Evolutionary conservation across 495 filamentous ascomycete genomes (phyloP), one percentile per base, ranked within the genome.

Genomic region (Hypoxylon fuscum): DNA sequence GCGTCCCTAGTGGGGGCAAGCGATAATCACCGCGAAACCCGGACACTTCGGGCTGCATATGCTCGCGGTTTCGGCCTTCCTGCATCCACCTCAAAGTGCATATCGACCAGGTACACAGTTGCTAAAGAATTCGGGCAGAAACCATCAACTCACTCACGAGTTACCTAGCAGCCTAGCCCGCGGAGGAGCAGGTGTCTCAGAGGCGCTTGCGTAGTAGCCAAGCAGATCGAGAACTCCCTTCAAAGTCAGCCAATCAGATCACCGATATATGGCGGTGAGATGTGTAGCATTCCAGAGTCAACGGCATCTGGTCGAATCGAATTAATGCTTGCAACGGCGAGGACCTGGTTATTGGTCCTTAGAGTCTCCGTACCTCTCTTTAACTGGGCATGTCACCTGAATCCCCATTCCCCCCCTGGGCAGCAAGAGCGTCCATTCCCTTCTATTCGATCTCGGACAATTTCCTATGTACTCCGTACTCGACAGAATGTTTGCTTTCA

Each of bases 241-340:
- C 4, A 48, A 48, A 1, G 1, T 23, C 14, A 27, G 7, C 62
- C 56, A 66, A 66, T 66, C 40, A 60, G 5, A 41, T 51, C 5
- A 15, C 18, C 21, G 35, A n/a, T 60, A 56, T 42, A 50, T 66
- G 27, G 62, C 62, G 62, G 62, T 60, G 62, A 65, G 44, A 21
- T 54, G 12, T 32, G 34, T 25, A n/a, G 20, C 38, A 44, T 35
- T 42, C 17, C 42, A 35, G 25, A 25, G 5, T 51, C 41, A 29
- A 20, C 12, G 22, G 10, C 4, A 35, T 17, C 8, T 4, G 8
- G 14, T 35, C 17, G 12, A 27, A 20, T 45, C 23, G 17, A 51
- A 15, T 40, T 38, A 51, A 45, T 50, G 22, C n/a, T 51, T 27
- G 51, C 4, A 57, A 48, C 32, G 43, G 23, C 20, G 32, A 57